Percentiles rank a stretch among this genome's conserved stretches.
Evolutionary conservation across 441 rosid genomes (phyloP).

Genomic region (Erodium chrysanthum): DNA sequence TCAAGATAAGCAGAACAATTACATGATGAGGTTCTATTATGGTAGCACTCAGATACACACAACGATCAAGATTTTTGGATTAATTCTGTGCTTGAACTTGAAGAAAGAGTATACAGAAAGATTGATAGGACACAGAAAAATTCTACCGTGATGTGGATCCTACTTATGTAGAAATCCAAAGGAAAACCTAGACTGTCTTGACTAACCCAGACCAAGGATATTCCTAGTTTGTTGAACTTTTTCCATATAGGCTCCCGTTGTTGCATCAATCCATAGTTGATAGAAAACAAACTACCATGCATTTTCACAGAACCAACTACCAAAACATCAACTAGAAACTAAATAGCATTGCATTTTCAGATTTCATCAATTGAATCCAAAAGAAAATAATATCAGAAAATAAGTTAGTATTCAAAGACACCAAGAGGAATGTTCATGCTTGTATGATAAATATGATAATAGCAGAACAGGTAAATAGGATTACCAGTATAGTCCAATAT

Average conservation of each 20-base stretch:
- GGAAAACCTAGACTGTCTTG: neutral
- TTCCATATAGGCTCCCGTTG: neutral
- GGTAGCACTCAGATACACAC: no score
- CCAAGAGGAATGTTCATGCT: slow-evolving; percentile 5
- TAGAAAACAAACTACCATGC: neutral
- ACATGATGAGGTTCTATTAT: no score
- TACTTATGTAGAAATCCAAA: no score
- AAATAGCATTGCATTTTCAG: neutral
- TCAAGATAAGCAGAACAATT: no score
- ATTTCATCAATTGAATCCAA: neutral
- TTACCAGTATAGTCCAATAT: slow-evolving; percentile 88
- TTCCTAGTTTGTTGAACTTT: neutral
- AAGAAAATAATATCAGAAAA: neutral
- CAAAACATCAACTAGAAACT: neutral
- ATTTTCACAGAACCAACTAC: neutral
- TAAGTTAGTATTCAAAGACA: neutral
- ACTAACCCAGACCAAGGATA: neutral
- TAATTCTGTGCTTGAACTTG: no score
- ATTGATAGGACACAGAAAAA: no score
- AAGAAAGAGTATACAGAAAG: no score
- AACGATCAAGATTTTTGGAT: no score
- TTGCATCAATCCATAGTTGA: neutral
- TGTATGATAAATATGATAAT: neutral
- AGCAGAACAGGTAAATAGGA: slow-evolving; percentile 15
- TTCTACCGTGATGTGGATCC: no score